A percentile compares a stretch with the other conserved stretches of the same genome.
phyloP scores from a whole-genome alignment of 1,139 yeast species.

The Saccharomyces hybrid region DNA sequence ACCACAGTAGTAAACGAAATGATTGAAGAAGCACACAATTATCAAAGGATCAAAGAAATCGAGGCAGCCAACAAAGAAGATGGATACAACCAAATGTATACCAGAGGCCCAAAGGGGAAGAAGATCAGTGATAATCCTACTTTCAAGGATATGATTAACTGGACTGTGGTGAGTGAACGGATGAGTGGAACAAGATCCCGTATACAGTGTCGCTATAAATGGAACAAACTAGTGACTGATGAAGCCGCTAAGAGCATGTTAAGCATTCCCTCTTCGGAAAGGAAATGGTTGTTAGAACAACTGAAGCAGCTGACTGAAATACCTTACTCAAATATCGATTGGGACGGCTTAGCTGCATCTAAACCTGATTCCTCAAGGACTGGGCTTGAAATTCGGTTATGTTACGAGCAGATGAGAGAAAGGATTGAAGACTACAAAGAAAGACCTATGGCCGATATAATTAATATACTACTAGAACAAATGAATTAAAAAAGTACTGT shows the following conservation, averaged over 20 bases:
- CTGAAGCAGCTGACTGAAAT: constrained; percentile 39
- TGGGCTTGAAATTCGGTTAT: constrained; percentile 36
- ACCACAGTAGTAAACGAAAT: not conserved
- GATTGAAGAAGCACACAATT: not conserved
- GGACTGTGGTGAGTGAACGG: too few relatives aligned
- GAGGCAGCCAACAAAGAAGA: constrained; percentile 21
- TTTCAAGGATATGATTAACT: not conserved
- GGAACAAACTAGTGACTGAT: too few relatives aligned
- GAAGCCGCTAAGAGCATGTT: constrained; percentile 34
- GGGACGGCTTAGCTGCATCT: constrained; percentile 46
- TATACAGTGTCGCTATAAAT: too few relatives aligned
- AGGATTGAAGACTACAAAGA: constrained; percentile 1
- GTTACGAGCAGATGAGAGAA: constrained; percentile 36
- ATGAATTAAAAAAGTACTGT: not conserved
- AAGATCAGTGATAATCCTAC: constrained; percentile 14
- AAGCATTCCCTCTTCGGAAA: constrained; percentile 32
- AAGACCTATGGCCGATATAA: constrained; percentile 1
- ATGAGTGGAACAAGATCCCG: too few relatives aligned
- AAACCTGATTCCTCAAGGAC: constrained; percentile 37
- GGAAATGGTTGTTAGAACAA: constrained; percentile 46
- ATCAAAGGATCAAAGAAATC: constrained; percentile 13
- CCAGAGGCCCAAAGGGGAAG: constrained; percentile 15
- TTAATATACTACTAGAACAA: not conserved
- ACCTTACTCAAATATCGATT: constrained; percentile 42
- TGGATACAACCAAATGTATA: constrained; percentile 15